Percentiles rank a stretch among this genome's conserved stretches.
Evolutionary conservation across 257 asterid species (phyloP).

Genomic region (Perilla frutescens): DNA sequence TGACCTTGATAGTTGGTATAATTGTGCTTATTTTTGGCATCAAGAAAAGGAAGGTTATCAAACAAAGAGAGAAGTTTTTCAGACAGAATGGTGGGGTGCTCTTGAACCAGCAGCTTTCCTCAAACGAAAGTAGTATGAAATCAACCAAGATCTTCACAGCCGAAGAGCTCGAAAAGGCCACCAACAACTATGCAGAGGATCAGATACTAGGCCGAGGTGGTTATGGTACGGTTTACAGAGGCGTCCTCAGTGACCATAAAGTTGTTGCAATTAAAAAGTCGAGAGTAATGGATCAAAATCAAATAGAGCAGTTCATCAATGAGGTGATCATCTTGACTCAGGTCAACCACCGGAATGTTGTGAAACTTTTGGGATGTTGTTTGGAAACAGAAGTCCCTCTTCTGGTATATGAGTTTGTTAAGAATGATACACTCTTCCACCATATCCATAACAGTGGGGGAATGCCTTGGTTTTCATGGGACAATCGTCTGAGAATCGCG

Average conservation of each 20-base stretch:
- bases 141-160: constrained; percentile 44
- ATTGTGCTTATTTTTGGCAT: constrained; percentile 35
- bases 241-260: constrained; percentile 44
- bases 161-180: constrained; percentile 49
- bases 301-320: constrained; percentile 67
- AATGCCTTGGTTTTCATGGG: constrained; percentile 61
- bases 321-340: constrained; percentile 65
- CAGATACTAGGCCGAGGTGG: constrained; percentile 65
- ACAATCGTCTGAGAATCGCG: constrained; percentile 51
- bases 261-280: constrained; percentile 62
- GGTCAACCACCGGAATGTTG: constrained; percentile 60
- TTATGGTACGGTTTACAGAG: constrained; percentile 57
- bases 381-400: constrained; percentile 61
- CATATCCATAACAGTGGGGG: constrained; percentile 48
- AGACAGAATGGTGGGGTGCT: constrained; percentile 49
- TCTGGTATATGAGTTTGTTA: constrained; percentile 51
- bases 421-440: constrained; percentile 46
- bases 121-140: constrained; percentile 39
- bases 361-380: constrained; percentile 64
- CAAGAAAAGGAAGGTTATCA: constrained; percentile 39
- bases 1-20: constrained; percentile 29
- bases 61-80: constrained; percentile 47
- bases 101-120: constrained; percentile 43
- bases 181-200: constrained; percentile 51
- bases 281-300: constrained; percentile 51